Evolutionary conservation across 305 asterid genomes (phyloP).

Genomic region (Rubia occidens): DNA sequence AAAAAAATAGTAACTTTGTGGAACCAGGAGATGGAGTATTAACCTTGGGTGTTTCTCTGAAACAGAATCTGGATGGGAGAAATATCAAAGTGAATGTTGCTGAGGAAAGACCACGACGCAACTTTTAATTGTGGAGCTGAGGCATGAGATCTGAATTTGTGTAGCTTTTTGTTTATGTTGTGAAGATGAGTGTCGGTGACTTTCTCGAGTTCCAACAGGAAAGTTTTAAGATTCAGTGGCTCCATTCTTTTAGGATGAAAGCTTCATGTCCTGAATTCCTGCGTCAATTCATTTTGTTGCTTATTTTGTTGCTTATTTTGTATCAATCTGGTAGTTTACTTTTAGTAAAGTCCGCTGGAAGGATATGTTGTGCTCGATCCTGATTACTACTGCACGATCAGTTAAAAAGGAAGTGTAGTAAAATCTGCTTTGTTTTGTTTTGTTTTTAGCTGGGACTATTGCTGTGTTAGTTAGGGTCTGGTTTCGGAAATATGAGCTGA

Average conservation of each 20-base stretch:
- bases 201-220: neutral
- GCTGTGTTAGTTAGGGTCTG: too few species aligned
- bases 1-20: neutral
- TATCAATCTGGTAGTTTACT: neutral
- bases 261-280: neutral
- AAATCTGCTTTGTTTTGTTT: too few species aligned
- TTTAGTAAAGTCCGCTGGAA: neutral
- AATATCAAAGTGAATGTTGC: constrained; percentile 68
- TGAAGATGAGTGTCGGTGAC: neutral
- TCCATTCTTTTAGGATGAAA: constrained; percentile 1
- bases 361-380: neutral
- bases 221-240: neutral
- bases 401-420: neutral
- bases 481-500: too few species aligned
- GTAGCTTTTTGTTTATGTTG: neutral
- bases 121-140: constrained; percentile 24
- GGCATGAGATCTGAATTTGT: neutral
- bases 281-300: too few species aligned
- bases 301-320: neutral
- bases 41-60: neutral
- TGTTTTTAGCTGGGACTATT: too few species aligned
- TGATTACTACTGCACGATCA: too few species aligned
- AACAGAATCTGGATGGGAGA: constrained; percentile 82
- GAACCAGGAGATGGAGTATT: neutral
- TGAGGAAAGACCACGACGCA: constrained; percentile 53